Percentiles rank a stretch among this genome's conserved stretches.
phyloP scores from a whole-genome alignment of 805 yeast species.

The Saccharomyces jurei region DNA sequence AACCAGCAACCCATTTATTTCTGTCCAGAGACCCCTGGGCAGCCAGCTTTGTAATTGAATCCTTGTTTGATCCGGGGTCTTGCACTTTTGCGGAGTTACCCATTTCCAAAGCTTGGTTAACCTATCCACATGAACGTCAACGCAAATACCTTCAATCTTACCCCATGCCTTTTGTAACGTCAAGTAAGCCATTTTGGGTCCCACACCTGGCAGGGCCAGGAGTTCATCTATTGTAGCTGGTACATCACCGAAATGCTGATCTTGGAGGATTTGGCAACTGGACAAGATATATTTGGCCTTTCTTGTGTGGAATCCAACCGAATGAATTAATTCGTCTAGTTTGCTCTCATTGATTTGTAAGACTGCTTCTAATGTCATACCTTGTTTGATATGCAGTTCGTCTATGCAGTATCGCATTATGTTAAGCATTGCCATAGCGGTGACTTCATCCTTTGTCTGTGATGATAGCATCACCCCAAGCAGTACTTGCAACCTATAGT shows the following conservation, averaged over 20 bases:
- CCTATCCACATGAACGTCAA: constrained; percentile 84
- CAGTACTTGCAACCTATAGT: constrained; percentile 62
- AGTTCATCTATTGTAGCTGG: constrained; percentile 65
- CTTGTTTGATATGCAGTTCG: constrained; percentile 37
- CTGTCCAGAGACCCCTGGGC: constrained; percentile 68
- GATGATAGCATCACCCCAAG: constrained; percentile 81
- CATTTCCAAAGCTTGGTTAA: constrained; percentile 74
- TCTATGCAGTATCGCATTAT: constrained; percentile 44
- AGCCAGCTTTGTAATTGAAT: constrained; percentile 63
- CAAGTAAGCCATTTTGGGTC: constrained; percentile 89
- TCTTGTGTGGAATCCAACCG: constrained; percentile 81
- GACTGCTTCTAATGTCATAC: constrained; percentile 50
- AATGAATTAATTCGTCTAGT: constrained; percentile 58
- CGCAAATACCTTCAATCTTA: constrained; percentile 74
- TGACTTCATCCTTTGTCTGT: constrained; percentile 86
- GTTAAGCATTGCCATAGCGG: constrained; percentile 59
- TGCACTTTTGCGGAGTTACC: constrained; percentile 41
- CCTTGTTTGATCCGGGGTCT: constrained; percentile 73
- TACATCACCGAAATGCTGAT: constrained; percentile 53
- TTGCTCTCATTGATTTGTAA: constrained; percentile 42
- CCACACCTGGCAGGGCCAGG: constrained; percentile 77
- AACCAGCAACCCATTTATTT: constrained; percentile 76
- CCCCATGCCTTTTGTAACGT: constrained; percentile 79
- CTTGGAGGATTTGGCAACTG: constrained; percentile 46
- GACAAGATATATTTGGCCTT: constrained; percentile 65